Conservation (phyloP, 768 basidiomycete species). For the Kwoniella sp. region DNA sequence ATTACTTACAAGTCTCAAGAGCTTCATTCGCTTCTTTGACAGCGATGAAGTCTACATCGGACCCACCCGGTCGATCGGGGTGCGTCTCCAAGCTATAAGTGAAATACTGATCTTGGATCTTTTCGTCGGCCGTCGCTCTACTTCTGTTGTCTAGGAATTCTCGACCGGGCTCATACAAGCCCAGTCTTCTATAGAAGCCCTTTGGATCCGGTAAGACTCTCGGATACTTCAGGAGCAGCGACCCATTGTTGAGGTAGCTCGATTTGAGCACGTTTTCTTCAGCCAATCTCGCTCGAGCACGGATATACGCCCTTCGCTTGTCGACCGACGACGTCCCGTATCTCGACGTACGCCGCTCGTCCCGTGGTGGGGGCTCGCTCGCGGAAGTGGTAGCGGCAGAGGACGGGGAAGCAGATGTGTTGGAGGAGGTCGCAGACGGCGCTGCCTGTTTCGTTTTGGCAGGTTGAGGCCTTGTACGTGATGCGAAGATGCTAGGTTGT, state of each 20-base stretch:
- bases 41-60: not conserved
- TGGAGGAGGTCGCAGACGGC: not conserved
- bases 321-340: not conserved
- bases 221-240: slow-evolving; percentile 3
- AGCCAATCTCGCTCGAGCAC: not conserved
- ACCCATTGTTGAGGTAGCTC: not conserved
- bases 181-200: slow-evolving; percentile 19
- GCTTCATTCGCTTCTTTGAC: slow-evolving; percentile 6
- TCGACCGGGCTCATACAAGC: slow-evolving; percentile 7
- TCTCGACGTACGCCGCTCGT: not conserved
- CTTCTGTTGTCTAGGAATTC: slow-evolving; percentile 15
- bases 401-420: no score
- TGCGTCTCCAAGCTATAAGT: slow-evolving; percentile 2
- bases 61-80: slow-evolving; percentile 17
- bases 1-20: slow-evolving; percentile 21
- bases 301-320: not conserved
- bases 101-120: not conserved
- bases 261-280: not conserved
- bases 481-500: not conserved
- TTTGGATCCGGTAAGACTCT: slow-evolving; percentile 20
- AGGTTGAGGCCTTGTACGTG: not conserved
- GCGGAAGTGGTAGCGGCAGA: no score
- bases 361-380: not conserved
- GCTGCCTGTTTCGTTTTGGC: not conserved
- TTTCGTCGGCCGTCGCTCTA: not conserved